These are phyloP conservation scores for Gillenia trifoliata DNA, from an alignment of 306 rosid genomes.

Conservation along the genomic window DNA sequence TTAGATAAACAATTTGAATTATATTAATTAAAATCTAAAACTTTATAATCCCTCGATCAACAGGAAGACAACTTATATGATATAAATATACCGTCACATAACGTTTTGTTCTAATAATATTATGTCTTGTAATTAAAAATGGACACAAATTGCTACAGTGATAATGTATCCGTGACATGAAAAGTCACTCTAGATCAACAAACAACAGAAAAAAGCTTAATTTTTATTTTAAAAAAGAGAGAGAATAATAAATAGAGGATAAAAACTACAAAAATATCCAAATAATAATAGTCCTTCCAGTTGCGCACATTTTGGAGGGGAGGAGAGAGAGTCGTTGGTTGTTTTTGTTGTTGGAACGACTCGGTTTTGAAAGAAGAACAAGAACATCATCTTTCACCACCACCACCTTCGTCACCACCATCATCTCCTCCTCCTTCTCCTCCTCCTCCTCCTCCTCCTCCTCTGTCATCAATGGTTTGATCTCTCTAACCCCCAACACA, in stretches of 20 bases:
- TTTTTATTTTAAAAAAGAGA: no score
- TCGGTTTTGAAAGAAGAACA: conserved; percentile 26
- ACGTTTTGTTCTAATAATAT: no score
- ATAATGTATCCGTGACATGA: no score
- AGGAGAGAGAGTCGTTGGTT: conserved; percentile 26
- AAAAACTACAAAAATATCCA: not conserved
- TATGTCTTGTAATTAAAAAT: no score
- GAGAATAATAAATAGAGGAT: not conserved
- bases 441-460: conserved; percentile 21
- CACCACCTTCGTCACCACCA: conserved; percentile 3
- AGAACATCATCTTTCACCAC: conserved; percentile 22
- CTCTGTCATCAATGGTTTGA: conserved; percentile 16
- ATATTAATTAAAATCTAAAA: no score
- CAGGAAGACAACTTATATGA: no score
- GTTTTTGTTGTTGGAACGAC: conserved; percentile 39
- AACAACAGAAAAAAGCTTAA: no score
- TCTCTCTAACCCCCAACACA: conserved; percentile 5
- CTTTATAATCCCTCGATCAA: no score
- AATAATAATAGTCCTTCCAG: conserved; percentile 4
- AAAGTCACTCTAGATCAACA: no score
- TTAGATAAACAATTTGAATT: no score
- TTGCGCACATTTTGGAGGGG: conserved; percentile 36
- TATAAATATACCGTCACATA: no score
- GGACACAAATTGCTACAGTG: no score
- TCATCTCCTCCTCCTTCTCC: conserved; percentile 29